Base-by-base conservation (phyloP, 2,329 filamentous ascomycete genomes). In the Arthrobotrys sphaeroides region DNA sequence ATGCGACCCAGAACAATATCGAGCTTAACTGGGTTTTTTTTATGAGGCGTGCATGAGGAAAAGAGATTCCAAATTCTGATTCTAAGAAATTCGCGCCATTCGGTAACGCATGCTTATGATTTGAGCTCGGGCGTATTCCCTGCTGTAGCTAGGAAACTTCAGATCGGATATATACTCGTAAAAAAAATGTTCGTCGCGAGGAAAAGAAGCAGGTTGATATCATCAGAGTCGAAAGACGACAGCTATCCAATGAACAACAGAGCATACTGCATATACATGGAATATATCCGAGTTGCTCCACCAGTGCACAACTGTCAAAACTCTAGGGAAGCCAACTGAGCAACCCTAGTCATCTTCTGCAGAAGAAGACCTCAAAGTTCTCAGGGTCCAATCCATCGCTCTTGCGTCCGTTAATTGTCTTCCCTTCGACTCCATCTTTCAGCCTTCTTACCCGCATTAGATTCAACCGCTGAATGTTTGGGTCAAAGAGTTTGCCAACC, bases 171-270 rank as follows among this genome's bases (percentile, higher is more conserved):
- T n/a, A n/a, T n/a, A n/a, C 12, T 43, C 20, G 36, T 43, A 24
- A 13, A 31, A 43, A 18, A 6, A 43, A n/a, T 13, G 16, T 43
- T 6, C 40, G 2, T 6, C 7, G 22, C n/a, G 6, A 20, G 3
- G n/a, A 18, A 31, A 43, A 43, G 16, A 60, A 60, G 65, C 65
- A 69, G 42, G 65, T 36, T 69, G 65, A 69, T 69, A 69, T 69
- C 65, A 69, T 69, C 31, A 31, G 36, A 36, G 31, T n/a, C n/a
- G n/a, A 6, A 43, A 18, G 1, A 33, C 10, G 3, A 40, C 36
- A 40, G 51, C n/a, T n/a, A n/a, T n/a, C n/a, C 28, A 36, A 38
- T 55, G 31, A 13, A 22, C 31, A 55, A 12, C 51, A 18, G 10
- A 38, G 16, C 31, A 13, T n/a, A 55, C 6, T 10, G 13, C 12